phyloP scores from a whole-genome alignment of 1,284 basidiomycete genomes.

The Ceratorhiza oryzae-sativae region DNA sequence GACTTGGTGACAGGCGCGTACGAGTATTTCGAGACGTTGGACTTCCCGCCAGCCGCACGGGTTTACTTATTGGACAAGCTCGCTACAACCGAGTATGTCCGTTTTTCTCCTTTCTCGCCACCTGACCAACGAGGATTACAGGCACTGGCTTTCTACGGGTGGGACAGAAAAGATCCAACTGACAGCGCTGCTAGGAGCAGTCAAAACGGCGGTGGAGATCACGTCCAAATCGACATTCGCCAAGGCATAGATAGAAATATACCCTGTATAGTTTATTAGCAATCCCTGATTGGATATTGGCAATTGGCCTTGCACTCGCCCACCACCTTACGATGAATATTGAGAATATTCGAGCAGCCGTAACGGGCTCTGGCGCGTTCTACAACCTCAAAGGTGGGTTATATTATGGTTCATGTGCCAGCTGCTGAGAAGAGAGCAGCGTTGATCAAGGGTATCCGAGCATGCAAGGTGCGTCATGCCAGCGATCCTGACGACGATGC shows the following conservation, averaged over 20 bases:
- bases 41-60: slow-evolving; percentile 84
- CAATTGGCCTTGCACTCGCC: slow-evolving; percentile 25
- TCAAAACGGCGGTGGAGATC: slow-evolving; percentile 90
- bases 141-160: slow-evolving; percentile 91
- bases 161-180: slow-evolving; percentile 95
- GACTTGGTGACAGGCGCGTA: slow-evolving; percentile 93
- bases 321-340: slow-evolving; percentile 29
- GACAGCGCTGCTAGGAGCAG: slow-evolving; percentile 88
- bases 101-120: background rate
- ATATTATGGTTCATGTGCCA: background rate
- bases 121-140: slow-evolving; percentile 50
- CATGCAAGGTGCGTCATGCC: slow-evolving; percentile 71
- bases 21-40: slow-evolving; percentile 87
- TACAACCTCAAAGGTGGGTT: slow-evolving; percentile 88
- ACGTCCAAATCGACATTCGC: slow-evolving; percentile 4
- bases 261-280: slow-evolving; percentile 8
- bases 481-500: slow-evolving; percentile 39
- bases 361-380: slow-evolving; percentile 60
- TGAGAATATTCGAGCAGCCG: slow-evolving; percentile 33
- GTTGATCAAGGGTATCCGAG: slow-evolving; percentile 92
- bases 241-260: background rate
- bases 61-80: slow-evolving; percentile 92
- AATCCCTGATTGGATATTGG: slow-evolving; percentile 37
- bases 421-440: slow-evolving; percentile 58
- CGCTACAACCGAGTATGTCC: slow-evolving; percentile 85